Evolutionary conservation across 2,329 filamentous ascomycete genomes (phyloP).

Genomic region (Penicillium sp.): DNA sequence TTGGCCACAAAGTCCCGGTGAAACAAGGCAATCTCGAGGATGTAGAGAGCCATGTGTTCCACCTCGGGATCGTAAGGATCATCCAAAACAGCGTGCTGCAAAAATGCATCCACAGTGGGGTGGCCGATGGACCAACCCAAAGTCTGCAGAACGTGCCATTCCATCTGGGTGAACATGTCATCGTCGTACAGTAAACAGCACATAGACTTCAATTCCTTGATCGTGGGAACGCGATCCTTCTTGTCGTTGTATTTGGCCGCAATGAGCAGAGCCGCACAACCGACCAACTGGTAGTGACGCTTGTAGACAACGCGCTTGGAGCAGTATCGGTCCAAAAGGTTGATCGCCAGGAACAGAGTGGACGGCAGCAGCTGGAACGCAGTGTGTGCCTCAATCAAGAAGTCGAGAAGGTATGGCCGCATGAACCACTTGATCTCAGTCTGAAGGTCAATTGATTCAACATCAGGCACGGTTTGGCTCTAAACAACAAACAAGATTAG

Average conservation of each 20-base stretch:
- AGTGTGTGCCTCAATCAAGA: conserved; percentile 93
- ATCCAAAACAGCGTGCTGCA: conserved; percentile 80
- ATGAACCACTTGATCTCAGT: conserved; percentile 99
- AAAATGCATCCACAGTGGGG: conserved; percentile 90
- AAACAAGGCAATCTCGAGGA: conserved; percentile 91
- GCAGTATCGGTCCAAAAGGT: conserved; percentile 95
- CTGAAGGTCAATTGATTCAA: conserved; percentile 97
- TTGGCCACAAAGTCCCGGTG: conserved; percentile 96
- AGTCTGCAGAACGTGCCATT: conserved; percentile 98
- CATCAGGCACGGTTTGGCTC: conserved; percentile 87
- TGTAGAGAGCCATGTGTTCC: conserved; percentile 90
- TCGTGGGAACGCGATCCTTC: conserved; percentile 97
- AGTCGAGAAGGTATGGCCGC: conserved; percentile 96
- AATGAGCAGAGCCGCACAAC: conserved; percentile 91
- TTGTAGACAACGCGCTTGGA: conserved; percentile 98
- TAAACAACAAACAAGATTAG: conserved; percentile 35
- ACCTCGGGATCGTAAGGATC: conserved; percentile 73
- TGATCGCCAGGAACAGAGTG: conserved; percentile 92
- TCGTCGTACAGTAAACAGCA: conserved; percentile 98
- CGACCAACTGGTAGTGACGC: conserved; percentile 96
- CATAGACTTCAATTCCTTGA: conserved; percentile 97
- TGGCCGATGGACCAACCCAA: conserved; percentile 95
- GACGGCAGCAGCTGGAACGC: conserved; percentile 92
- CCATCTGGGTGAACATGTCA: conserved; percentile 99
- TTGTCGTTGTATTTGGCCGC: conserved; percentile 98